Evolutionary conservation across 345 rosid species (phyloP), one percentile per base, ranked within the genome.

Genomic region (Dimocarpus longan): DNA sequence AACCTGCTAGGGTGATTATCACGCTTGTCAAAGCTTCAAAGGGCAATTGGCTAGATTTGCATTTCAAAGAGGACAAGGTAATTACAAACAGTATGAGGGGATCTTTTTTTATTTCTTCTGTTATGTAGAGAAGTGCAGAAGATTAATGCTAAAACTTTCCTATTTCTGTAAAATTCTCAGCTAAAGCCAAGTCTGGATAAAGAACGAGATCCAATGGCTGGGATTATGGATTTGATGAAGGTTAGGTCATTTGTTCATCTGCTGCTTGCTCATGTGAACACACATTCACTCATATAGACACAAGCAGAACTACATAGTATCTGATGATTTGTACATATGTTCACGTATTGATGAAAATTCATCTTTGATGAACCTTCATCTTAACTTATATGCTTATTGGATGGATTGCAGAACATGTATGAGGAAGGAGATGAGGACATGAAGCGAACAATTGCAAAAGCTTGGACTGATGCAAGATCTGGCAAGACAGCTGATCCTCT

Each of bases 181-280:
- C 86, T 96, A 86, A 96, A 93, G 79, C 98, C 99, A 0, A 90
- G 82, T 74, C 59, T 92, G 54, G 98, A 88, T 71, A 90, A 93
- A 79, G 90, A 91, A 1, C 74, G 87, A 72, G 97, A 96, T 79
- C 99, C 99, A 16, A 96, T 96, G 99, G 97, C 98, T 73, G 99
- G 99, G 76, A 96, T 96, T 40, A 94, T 96, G 99, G 95, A 87
- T 81, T 71, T 96, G 28, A 96, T 96, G 98, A 96, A 96, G 98
- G 99, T 90, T 52, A 76, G 76, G 13, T 15, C 37, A 4, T 13
- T 62, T 10, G 28, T 28, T 0, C 5, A 1, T 4, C 6, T 60
- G 21, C 0, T 22, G 77, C 57, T 22, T 24, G 0, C 15, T 57
- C 39, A 16, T 42, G 5, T 73, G 4, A 56, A 37, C 7, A 18